Evolutionary conservation across 108 stramenopile species (phyloP).

Genomic region (Nitzschia inconspicua): DNA sequence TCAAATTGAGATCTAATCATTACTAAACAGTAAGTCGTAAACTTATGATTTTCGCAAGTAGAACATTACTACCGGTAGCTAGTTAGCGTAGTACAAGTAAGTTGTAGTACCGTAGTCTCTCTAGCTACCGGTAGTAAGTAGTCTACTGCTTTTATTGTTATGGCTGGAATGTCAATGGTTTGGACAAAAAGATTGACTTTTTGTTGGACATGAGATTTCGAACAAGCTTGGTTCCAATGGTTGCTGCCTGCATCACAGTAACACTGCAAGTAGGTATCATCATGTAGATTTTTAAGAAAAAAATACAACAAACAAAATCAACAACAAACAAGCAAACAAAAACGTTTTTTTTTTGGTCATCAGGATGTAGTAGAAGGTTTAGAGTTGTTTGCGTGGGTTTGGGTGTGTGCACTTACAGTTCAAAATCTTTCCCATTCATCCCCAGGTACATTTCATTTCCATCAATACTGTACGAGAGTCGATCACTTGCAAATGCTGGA

Average conservation of each 20-base stretch:
- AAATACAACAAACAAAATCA: neutral
- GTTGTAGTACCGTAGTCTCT: too few species aligned
- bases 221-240: slow-evolving; percentile 58
- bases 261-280: slow-evolving; percentile 29
- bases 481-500: slow-evolving; percentile 49
- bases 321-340: too few species aligned
- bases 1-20: too few species aligned
- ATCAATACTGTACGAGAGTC: slow-evolving; percentile 65
- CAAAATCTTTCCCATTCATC: slow-evolving; percentile 70
- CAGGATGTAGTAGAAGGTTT: too few species aligned
- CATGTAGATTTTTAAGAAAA: slow-evolving; percentile 21
- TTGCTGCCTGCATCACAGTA: slow-evolving; percentile 46
- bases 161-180: slow-evolving; percentile 59
- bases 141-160: too few species aligned
- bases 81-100: too few species aligned
- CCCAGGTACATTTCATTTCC: slow-evolving; percentile 61
- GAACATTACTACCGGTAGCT: too few species aligned
- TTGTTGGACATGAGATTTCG: slow-evolving; percentile 58
- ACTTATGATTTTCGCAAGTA: too few species aligned
- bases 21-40: too few species aligned
- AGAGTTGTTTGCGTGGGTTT: too few species aligned
- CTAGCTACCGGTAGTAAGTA: too few species aligned
- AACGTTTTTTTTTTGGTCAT: too few species aligned
- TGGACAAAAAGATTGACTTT: slow-evolving; percentile 49
- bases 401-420: slow-evolving; percentile 54